Percentiles rank a stretch among this genome's conserved stretches.
These are phyloP conservation scores for Dalbergia cochinchinensis DNA, from an alignment of 306 rosid genomes.

Conservation along the genomic window DNA sequence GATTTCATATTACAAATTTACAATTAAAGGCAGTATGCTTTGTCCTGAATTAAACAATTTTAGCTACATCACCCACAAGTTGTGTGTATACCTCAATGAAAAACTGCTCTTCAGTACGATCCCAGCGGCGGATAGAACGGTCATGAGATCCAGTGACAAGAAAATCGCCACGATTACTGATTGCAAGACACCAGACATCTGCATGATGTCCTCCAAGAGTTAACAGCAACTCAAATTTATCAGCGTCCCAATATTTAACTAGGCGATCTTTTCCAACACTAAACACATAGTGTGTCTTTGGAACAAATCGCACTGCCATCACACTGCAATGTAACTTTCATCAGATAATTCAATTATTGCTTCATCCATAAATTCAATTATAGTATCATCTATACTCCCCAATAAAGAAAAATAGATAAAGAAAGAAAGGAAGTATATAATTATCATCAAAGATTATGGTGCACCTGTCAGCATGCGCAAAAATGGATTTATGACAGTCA, in stretches of 20 bases:
- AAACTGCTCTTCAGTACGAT: conserved; percentile 97
- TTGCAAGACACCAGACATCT: conserved; percentile 89
- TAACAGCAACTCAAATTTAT: conserved; percentile 89
- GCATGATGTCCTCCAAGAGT: conserved; percentile 99
- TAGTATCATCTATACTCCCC: conserved; percentile 16
- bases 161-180: conserved; percentile 91
- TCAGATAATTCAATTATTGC: conserved; percentile 41
- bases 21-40: conserved; percentile 8
- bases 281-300: conserved; percentile 85
- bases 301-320: conserved; percentile 86
- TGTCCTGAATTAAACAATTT: conserved; percentile 29
- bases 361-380: conserved; percentile 21
- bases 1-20: conserved; percentile 14
- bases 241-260: conserved; percentile 97
- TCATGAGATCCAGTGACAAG: conserved; percentile 94
- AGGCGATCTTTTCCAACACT: conserved; percentile 89
- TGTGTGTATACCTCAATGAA: conserved; percentile 80
- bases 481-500: conserved; percentile 91
- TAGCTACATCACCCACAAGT: conserved; percentile 22
- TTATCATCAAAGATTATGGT: conserved; percentile 24
- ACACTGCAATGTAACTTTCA: conserved; percentile 67
- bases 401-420: conserved; percentile 20
- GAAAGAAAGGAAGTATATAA: background rate
- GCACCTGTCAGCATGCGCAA: conserved; percentile 94
- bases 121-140: conserved; percentile 97